Evolutionary conservation across 495 filamentous ascomycete genomes (phyloP).

Genomic region (Lepraria neglecta): DNA sequence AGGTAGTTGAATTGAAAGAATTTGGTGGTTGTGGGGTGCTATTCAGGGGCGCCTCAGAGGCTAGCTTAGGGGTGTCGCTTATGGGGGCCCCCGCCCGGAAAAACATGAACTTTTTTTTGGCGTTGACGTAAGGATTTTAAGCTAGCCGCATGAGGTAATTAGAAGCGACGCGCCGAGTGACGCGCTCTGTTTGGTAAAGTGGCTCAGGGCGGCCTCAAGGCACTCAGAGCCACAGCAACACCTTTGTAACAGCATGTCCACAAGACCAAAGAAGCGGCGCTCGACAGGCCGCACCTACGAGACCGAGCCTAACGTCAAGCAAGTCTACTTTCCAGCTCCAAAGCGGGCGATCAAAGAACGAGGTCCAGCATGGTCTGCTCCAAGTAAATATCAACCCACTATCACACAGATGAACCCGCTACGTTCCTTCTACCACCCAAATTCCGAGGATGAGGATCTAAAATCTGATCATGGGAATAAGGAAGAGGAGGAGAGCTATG

Average conservation of each 20-base stretch:
- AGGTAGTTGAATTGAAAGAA: too few relatives aligned
- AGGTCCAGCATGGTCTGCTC: constrained; percentile 18
- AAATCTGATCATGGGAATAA: constrained; percentile 20
- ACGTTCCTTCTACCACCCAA: constrained; percentile 10
- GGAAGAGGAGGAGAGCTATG: constrained; percentile 15
- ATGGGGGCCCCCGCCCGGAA: too few relatives aligned
- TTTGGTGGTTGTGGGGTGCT: too few relatives aligned
- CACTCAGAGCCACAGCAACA: neutral
- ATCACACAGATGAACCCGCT: constrained; percentile 30
- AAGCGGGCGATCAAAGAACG: constrained; percentile 7
- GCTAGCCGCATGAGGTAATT: neutral
- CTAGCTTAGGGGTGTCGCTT: too few relatives aligned
- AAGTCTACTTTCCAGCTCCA: constrained; percentile 11
- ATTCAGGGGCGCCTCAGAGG: too few relatives aligned
- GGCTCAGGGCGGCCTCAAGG: too few relatives aligned
- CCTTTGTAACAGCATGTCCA: neutral
- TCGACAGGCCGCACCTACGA: neutral
- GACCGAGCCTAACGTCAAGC: constrained; percentile 3
- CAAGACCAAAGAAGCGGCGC: constrained; percentile 6
- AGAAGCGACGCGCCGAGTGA: constrained; percentile 1
- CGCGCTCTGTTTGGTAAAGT: neutral
- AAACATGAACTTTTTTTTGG: too few relatives aligned
- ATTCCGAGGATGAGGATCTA: constrained; percentile 22
- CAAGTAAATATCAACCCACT: constrained; percentile 27
- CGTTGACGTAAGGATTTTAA: too few relatives aligned